Base-by-base conservation (phyloP, 2,329 filamentous ascomycete genomes). In the Epichloe baconii region DNA sequence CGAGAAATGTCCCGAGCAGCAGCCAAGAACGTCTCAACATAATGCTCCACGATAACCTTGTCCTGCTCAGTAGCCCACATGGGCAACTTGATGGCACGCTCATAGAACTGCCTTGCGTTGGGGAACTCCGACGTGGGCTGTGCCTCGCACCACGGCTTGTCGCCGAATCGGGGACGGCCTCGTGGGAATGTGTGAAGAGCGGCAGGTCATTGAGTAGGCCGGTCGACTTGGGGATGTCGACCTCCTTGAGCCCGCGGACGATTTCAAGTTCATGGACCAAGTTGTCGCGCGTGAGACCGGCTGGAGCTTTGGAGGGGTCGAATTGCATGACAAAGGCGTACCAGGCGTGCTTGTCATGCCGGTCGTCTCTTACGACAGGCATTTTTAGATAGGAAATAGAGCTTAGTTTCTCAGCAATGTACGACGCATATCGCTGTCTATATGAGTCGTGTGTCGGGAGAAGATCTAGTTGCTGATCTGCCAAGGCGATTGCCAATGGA, bases 211-310 rank as follows among this genome's bases (percentile, higher is more conserved):
- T 34, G 10, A 53, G 36, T 5, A 50, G 48, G 17, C 52, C 44
- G 1, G 52, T 53, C 17, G 42, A 47, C n/a, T 34, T 44, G 21
- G 52, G 52, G 15, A 53, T 53, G 44, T 53, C 52, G 12, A 53
- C 52, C 26, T 50, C 52, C 6, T 15, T 23, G 10, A 53, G 48
- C 5, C 52, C 52, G 12, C 23, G 14, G 23, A 26, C 23, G 6
- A 47, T 21, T 2, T 23, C 31, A 14, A 53, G 44, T 3, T 35
- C 3, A 5, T 37, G 12, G 21, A 53, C 52, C 43, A 53, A 53
- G 10, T 10, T 34, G n/a, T 53, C 52, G 5, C 52, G 52, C 43
- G 14, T 19, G 11, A 42, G 40, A 8, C 14, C n/a, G 15, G 15
- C 17, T 10, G 40, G 40, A 4, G 40, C 40, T 42, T 19, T 42